Base-by-base conservation (phyloP, 1,284 basidiomycete species). In the Inonotus obliquus region DNA sequence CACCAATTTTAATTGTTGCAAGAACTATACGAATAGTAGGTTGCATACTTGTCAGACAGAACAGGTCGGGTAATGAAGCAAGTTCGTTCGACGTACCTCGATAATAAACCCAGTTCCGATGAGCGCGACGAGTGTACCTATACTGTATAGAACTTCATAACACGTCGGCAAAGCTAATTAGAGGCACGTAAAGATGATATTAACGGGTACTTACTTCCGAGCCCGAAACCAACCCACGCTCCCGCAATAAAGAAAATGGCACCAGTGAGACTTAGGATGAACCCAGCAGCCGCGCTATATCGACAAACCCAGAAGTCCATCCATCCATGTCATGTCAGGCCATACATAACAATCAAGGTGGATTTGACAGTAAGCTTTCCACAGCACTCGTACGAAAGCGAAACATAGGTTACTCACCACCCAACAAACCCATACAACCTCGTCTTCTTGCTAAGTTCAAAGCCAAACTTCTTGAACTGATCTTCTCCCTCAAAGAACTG, bases 401-500 rank as follows among this genome's bases (percentile, higher is more conserved):
- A n/a, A 38, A 35, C n/a, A 37, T 23, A 21, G 14, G 45, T 62
- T 25, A 76, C 86, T 74, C 67, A 94, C 93, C 90, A 95, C 57
- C 79, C 87, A 54, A 80, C 75, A 67, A 96, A 96, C 1, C 93
- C 93, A 73, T 93, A 94, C 59, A 96, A 74, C 52, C 94, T 76
- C 68, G 93, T 89, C 41, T 80, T 91, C 67, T 86, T 80, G 10
- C 92, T 89, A 63, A 96, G 77, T 11, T 53, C 39, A 27, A 62
- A 54, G 0, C 86, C 85, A 11, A 95, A 79, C 65, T 85, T 86
- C 56, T 81, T 83, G 79, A 94, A 96, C 10, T 92, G 91, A 14
- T 91, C 88, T 70, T 94, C 91, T 17, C 87, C 89, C 94, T 98
- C 55, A 94, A 95, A 63, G 95, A 98, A 75, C 95, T 96, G 1